Evolutionary conservation across 768 basidiomycete species (phyloP).

Genomic region (Daedaleopsis nitida): DNA sequence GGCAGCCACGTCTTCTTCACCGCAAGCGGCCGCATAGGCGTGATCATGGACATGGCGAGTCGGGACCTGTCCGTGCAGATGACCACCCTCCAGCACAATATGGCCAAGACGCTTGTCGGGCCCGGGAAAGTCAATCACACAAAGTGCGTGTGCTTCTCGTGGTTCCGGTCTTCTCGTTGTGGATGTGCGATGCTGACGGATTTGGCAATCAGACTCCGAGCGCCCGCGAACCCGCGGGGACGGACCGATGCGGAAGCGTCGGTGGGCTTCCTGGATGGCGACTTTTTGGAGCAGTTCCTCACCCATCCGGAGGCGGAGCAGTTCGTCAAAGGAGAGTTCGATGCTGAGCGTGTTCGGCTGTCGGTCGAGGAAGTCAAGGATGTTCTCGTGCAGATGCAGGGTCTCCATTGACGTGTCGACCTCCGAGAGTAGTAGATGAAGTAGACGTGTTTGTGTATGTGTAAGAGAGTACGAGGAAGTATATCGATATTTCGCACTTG

Average conservation of each 20-base stretch:
- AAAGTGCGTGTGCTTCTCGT: constrained; percentile 46
- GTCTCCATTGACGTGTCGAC: constrained; percentile 39
- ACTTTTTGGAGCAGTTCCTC: constrained; percentile 75
- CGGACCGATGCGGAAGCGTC: constrained; percentile 57
- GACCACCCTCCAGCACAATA: constrained; percentile 74
- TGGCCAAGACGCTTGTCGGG: constrained; percentile 53
- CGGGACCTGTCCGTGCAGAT: constrained; percentile 54
- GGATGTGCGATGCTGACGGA: neutral
- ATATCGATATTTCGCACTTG: neutral
- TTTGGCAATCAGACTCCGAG: constrained; percentile 56
- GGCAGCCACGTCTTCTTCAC: constrained; percentile 77
- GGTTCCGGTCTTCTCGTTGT: neutral
- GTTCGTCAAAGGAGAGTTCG: constrained; percentile 56
- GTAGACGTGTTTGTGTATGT: neutral
- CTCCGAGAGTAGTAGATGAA: neutral
- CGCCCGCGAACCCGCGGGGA: constrained; percentile 60
- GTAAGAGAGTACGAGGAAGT: neutral
- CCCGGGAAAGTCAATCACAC: constrained; percentile 63
- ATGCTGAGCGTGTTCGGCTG: constrained; percentile 58
- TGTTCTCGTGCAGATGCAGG: constrained; percentile 45
- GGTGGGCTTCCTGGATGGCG: constrained; percentile 86
- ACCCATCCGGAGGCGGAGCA: constrained; percentile 43
- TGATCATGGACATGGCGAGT: constrained; percentile 62
- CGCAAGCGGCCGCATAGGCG: constrained; percentile 75
- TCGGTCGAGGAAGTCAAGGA: constrained; percentile 42